These are phyloP conservation scores for Volutella citrinella DNA, from an alignment of 2,329 filamentous ascomycete species.

Conservation along the genomic window DNA sequence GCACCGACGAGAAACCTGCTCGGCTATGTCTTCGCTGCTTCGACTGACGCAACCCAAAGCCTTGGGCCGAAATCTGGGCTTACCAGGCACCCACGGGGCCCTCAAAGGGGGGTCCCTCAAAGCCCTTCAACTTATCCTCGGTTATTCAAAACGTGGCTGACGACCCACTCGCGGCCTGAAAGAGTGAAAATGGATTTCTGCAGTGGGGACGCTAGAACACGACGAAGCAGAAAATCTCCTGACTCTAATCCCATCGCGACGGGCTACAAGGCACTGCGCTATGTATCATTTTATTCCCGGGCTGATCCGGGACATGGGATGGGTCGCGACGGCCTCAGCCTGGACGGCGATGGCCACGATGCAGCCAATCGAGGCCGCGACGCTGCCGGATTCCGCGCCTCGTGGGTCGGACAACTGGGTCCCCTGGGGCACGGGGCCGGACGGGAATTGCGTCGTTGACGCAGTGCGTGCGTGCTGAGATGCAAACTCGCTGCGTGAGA, in stretches of 20 bases:
- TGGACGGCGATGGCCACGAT: not conserved
- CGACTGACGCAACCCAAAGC: too few species aligned
- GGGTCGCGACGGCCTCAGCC: constrained; percentile 14
- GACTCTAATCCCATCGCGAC: constrained; percentile 10
- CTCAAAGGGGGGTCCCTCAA: too few species aligned
- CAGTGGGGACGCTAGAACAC: constrained; percentile 5
- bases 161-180: constrained; percentile 11
- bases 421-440: constrained; percentile 13
- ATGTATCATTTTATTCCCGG: constrained; percentile 9
- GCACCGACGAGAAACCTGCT: too few species aligned
- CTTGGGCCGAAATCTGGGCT: too few species aligned
- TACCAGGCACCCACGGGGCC: too few species aligned
- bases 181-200: too few species aligned
- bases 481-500: constrained; percentile 2
- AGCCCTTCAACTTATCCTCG: constrained; percentile 22
- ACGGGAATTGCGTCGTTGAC: constrained; percentile 21
- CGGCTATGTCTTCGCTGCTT: too few species aligned
- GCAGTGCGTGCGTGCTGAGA: too few species aligned
- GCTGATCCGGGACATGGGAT: constrained; percentile 13
- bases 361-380: too few species aligned
- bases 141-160: constrained; percentile 16
- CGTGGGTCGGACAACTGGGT: too few species aligned
- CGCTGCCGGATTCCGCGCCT: too few species aligned
- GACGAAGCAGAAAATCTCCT: constrained; percentile 14
- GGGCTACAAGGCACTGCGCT: constrained; percentile 1